Evolutionary conservation across 2,329 filamentous ascomycete genomes (phyloP), one percentile per base, ranked within the genome.

Genomic region (Ascocoryne sarcoides): DNA sequence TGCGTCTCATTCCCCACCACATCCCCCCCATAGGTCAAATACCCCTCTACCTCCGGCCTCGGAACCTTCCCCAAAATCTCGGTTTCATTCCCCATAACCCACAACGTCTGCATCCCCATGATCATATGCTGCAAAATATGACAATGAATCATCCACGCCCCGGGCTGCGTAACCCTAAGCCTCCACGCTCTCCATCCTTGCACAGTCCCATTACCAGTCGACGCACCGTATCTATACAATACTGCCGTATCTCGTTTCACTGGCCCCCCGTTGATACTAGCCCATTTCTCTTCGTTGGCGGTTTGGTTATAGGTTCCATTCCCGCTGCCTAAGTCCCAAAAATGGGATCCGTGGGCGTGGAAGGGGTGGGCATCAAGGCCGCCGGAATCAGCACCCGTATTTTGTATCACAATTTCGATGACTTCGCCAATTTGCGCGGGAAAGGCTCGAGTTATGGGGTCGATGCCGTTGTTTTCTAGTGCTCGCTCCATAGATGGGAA

Each of bases 111-210:
- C 57, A 61, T 60, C 3, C 60, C 63, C 66, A 69, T 68, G 7
- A 67, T 49, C 65, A 68, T 68, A 52, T 71, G 68, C 50, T 65
- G 62, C 46, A 70, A 45, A 32, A 66, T 64, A 53, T 71, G 68
- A 40, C 68, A 70, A 56, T 71, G 68, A 26, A 70, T 50, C 67
- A 71, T 67, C 66, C 65, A 71, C 7, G 65, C 65, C 0, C 69
- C 70, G 0, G 69, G 57, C 41, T 69, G 59, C 7, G 59, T 62
- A 9, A 73, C 65, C 7, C 63, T 53, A 0, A 73, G 43, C 20
- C 71, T 59, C 70, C 69, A 73, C 8, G 62, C 69, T 10, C 70
- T 55, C 71, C 71, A 75, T 1, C 70, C 67, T 2, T 58, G 53
- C 1, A 53, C 58, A 4, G 56, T 53, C 8, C 60, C 56, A 4